A percentile compares a stretch with the other conserved stretches of the same genome.
Evolutionary conservation across 2,329 filamentous ascomycete genomes (phyloP).

Genomic region (Cyphellophora attinorum): DNA sequence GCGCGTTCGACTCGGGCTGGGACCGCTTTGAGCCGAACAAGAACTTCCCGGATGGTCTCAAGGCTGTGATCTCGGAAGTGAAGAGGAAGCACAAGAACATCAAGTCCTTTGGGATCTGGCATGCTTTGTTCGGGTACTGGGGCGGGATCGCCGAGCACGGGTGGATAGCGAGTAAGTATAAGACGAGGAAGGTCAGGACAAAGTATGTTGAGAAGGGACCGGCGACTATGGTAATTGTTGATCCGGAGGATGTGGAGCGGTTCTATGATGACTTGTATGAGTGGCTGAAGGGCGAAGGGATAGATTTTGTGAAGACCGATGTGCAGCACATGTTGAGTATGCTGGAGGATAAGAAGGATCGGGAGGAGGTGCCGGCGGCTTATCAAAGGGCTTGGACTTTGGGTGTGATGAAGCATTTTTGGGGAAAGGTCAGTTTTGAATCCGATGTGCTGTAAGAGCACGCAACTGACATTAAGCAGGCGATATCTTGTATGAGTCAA

Average conservation of each 20-base stretch:
- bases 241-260: conserved; percentile 55
- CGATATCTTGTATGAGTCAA: conserved; percentile 91
- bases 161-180: conserved; percentile 65
- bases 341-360: conserved; percentile 56
- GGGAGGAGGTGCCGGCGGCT: conserved; percentile 57
- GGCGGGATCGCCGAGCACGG: conserved; percentile 68
- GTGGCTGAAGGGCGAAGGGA: conserved; percentile 62
- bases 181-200: conserved; percentile 50
- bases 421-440: neutral
- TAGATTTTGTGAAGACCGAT: conserved; percentile 85
- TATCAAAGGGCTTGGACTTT: conserved; percentile 82
- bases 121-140: conserved; percentile 80
- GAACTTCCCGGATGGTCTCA: conserved; percentile 68
- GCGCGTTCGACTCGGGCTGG: conserved; percentile 13
- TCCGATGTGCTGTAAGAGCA: too few relatives aligned
- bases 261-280: conserved; percentile 74
- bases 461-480: conserved; percentile 40
- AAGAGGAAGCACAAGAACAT: conserved; percentile 62
- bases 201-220: conserved; percentile 29
- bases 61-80: conserved; percentile 58
- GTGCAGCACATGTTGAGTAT: conserved; percentile 84
- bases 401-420: conserved; percentile 66
- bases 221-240: conserved; percentile 21
- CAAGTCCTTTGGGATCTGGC: conserved; percentile 82
- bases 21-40: neutral